Evolutionary conservation across 305 asterid genomes (phyloP), one percentile per base, ranked within the genome.

Genomic region (Plantago lanceolata): DNA sequence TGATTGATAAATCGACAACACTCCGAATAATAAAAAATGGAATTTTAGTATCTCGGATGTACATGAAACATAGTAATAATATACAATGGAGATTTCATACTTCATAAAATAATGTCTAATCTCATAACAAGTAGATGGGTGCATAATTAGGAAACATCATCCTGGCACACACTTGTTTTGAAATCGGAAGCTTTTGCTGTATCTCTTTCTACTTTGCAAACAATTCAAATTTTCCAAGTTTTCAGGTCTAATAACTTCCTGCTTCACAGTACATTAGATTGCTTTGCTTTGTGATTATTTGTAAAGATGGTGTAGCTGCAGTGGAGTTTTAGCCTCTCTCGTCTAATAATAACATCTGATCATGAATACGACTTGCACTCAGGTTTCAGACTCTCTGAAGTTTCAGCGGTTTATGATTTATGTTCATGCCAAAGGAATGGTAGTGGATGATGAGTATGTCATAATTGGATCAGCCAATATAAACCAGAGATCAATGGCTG

Each of bases 371-470:
- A 35, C 26, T 33, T 60, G 49, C 61, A 15, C 70, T 68, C 84
- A 91, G 96, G 68, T 86, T 70, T 85, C 95, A n/a, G 93, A 86
- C 45, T 75, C 98, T 0, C 71, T 71, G 19, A 86, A 86, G 83
- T 79, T 69, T 63, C 84, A 73, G 76, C 82, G 98, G 45, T 91
- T 88, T 79, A 91, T 91, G 98, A 85, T 91, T 67, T 91, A 88
- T 73, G 98, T 88, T 70, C 98, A 91, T 72, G 94, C 98, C 62
- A 91, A 91, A 73, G 98, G 96, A 68, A 91, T 91, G 96, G 74
- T 91, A 58, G 96, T 88, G 65, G 98, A 91, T 77, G 98, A 91
- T 29, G 96, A 88, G 75, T 91, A 91, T 63, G 80, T 88, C 61
- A 88, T 88, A 61, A 61, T 91, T 28, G 98, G 98, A 48, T 91